Evolutionary conservation across 2,329 filamentous ascomycete species (phyloP), one percentile per base, ranked within the genome.

Genomic region (Fusarium sp.): DNA sequence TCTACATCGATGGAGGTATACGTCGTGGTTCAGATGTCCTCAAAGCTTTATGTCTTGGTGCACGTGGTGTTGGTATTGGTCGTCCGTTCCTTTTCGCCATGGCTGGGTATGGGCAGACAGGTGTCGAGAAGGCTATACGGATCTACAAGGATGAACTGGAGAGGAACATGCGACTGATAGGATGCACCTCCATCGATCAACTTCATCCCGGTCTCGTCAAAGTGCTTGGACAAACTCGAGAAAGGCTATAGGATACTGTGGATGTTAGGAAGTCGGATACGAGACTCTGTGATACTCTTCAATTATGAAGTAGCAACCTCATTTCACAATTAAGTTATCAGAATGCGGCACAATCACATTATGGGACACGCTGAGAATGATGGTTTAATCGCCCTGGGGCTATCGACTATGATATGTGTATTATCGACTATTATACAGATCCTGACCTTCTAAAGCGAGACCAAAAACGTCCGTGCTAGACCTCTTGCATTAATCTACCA

Each of bases 101-200:
- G 95, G 91, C 90, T 66, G 88, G 93, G 6, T 97, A 98, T 75
- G 95, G 95, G 1, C 81, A 92, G 53, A 85, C 89, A 3, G 96
- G 95, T 62, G 94, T 97, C n/a, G 92, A 97, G 75, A 87, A 92
- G 35, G 95, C 95, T 23, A 97, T 97, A 89, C 90, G 93, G 76
- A 82, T 97, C 61, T 85, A 97, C 71, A 93, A 92, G 81, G 95
- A 97, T 75, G 96, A 98, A 84, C 92, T 98, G 88, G 94, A 96
- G 82, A 97, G 97, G 93, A 95, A 94, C 74, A 97, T 98, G 95
- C 88, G 96, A 4, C 82, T 98, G 64, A 92, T 98, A 71, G 96
- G 96, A 7, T 92, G 89, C 56, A 86, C 85, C 11, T 89, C 81
- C 55, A 78, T 99, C 15, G 88, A 88, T 33, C 89, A 98, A 71